Evolutionary conservation across 2,329 filamentous ascomycete species (phyloP), one percentile per base, ranked within the genome.

Genomic region (Trichophyton equinum): DNA sequence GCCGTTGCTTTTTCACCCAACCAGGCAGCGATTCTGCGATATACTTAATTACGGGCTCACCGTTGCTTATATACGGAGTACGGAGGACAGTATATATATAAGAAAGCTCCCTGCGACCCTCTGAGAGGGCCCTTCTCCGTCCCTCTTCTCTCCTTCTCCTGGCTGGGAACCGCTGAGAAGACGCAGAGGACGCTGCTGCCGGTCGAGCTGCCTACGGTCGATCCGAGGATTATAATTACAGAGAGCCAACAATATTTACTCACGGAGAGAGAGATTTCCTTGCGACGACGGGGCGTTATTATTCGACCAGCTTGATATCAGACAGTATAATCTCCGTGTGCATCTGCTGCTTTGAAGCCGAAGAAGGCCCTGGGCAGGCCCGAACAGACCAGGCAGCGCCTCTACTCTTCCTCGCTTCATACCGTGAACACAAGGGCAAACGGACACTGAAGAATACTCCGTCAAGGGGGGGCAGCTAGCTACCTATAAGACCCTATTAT

Each of bases 311-410:
- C 20, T 47, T 30, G 13, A 55, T 55, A n/a, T 33, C 51, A 36
- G 18, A 11, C 51, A 33, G 51, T 20, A 55, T 55, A 55, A 55
- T 18, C 51, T 55, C 51, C 51, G 51, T 55, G 51, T 55, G 27
- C 51, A 55, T 36, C 51, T 38, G 7, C n/a, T 55, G 27, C 8
- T 30, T 27, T 25, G n/a, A 3, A 22, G 46, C 15, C 11, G 20
- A 51, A 25, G 1, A 51, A 38, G 33, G 11, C 25, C 40, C 9
- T 55, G 51, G 51, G 51, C 51, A 33, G 51, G 51, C 51, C 46
- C 46, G 46, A 36, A 55, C 9, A 53, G 22, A 36, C 20, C 22
- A 53, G 49, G 49, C 49, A 27, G 27, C 18, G 27, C 51, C 27
- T 55, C 20, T n/a, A 36, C 22, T 11, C 25, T 33, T 36, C 27